phyloP scores from a whole-genome alignment of 108 stramenopile genomes.

The Conticribra weissflogii region DNA sequence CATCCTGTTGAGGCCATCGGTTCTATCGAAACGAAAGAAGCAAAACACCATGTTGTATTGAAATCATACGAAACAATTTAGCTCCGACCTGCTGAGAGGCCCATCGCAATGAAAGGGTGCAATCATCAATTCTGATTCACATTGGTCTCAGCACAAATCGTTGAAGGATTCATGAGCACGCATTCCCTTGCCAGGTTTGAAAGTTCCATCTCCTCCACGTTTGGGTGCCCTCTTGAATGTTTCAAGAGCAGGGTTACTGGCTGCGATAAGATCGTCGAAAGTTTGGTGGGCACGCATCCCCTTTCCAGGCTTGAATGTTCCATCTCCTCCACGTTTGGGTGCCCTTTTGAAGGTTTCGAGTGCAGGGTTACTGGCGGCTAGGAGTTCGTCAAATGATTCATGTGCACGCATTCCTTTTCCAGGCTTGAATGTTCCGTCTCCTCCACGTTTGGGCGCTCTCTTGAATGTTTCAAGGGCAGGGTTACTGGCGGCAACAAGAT shows the following conservation, averaged over 20 bases:
- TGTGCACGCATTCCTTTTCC: conserved; percentile 26
- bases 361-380: conserved; percentile 30
- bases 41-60: too few relatives aligned
- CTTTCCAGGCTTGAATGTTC: conserved; percentile 26
- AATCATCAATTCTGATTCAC: neutral
- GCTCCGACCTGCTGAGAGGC: neutral
- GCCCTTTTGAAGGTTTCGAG: conserved; percentile 14
- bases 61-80: too few relatives aligned
- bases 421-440: conserved; percentile 33
- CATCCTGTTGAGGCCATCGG: too few relatives aligned
- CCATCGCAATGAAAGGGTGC: neutral
- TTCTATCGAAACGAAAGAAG: too few relatives aligned
- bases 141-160: conserved; percentile 1
- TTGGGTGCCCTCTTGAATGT: conserved; percentile 18
- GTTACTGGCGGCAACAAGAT: conserved; percentile 43
- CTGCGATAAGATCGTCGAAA: conserved; percentile 40
- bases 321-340: conserved; percentile 20
- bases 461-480: conserved; percentile 34
- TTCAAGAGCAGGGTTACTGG: conserved; percentile 23
- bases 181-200: conserved; percentile 29
- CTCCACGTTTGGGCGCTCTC: conserved; percentile 15
- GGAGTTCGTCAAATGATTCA: conserved; percentile 35
- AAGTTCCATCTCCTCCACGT: conserved; percentile 26
- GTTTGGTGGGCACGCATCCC: conserved; percentile 28
- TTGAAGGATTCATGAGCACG: conserved; percentile 37